Evolutionary conservation across 345 rosid species (phyloP), one percentile per base, ranked within the genome.

Genomic region (Odontarrhena argentea): DNA sequence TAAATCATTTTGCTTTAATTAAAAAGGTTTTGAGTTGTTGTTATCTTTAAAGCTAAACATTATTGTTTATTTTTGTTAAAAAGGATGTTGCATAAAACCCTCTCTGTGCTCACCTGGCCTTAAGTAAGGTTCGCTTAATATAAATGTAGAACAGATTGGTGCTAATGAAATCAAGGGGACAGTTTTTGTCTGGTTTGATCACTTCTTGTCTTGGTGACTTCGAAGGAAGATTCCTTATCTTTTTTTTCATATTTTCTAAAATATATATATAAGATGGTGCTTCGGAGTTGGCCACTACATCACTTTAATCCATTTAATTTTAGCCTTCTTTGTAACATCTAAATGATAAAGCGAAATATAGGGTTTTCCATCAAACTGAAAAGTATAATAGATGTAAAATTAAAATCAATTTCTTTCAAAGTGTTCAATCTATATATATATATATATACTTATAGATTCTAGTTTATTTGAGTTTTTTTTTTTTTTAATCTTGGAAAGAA

Each of bases 91-190:
- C 47, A 43, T 46, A 55, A 46, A 46, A 37, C 28, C 2, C 34
- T 24, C 14, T 46, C 3, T 35, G 40, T 43, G 74, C 68, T 35
- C 61, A 28, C 2, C 61, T 69, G 74, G 34, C 55, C 55, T 60
- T 60, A 43, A 60, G 26, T 34, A 42, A 22, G 58, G 58, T 6
- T 51, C 4, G 46, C 37, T 43, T 51, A 26, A 40, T 8, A 40
- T 2, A 38, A 59, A 13, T 41, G 59, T 26, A 52, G 10, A 13
- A 25, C 10, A 43, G 36, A 34, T 4, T 43, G 47, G 22, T 70
- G 67, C 24, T 53, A 45, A 62, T 9, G 38, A 52, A 28, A 45
- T 70, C 43, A 70, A 54, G 63, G 75, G 69, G 63, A 54, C 75
- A 70, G 15, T 13, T 54, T 32, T 70, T 62, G 74, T 61, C 48